Percentiles rank a stretch among this genome's conserved stretches.
These are phyloP conservation scores for Sporothrix dimorphospora DNA, from an alignment of 2,329 filamentous ascomycete species.

Conservation along the genomic window DNA sequence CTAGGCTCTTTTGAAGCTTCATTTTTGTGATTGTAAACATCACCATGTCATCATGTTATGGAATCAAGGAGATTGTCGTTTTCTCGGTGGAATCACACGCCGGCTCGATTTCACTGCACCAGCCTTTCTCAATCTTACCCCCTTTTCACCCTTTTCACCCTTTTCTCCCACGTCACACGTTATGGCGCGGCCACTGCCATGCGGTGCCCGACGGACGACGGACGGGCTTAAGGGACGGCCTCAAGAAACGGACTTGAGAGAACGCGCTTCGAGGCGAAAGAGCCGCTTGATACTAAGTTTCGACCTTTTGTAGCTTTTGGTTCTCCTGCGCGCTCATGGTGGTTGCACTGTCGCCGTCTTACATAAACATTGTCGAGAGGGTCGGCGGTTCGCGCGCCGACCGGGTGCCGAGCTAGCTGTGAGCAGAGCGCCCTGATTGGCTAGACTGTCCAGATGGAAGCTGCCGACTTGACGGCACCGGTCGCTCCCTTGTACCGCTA, in stretches of 20 bases:
- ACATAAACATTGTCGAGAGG: background rate
- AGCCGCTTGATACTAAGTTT: background rate
- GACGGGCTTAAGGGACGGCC: background rate
- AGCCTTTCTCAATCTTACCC: background rate
- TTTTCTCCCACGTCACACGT: background rate
- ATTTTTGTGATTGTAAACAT: background rate
- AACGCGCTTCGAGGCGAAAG: background rate
- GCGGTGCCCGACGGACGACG: background rate
- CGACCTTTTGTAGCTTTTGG: background rate
- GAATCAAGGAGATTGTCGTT: background rate
- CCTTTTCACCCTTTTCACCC: background rate
- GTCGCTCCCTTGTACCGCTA: background rate
- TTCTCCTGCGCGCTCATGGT: background rate
- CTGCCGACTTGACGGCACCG: background rate
- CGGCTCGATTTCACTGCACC: background rate
- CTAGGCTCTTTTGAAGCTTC: background rate
- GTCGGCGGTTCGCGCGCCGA: slow-evolving; percentile 24
- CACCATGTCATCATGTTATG: background rate
- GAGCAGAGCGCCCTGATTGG: slow-evolving; percentile 9
- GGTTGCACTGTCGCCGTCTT: background rate
- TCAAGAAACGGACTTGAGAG: background rate
- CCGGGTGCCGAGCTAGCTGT: background rate
- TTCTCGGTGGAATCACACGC: slow-evolving; percentile 2
- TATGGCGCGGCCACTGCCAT: background rate
- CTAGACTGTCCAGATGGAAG: background rate